Evolutionary conservation across 306 rosid species (phyloP), one percentile per base, ranked within the genome.

Genomic region (Vicia villosa): DNA sequence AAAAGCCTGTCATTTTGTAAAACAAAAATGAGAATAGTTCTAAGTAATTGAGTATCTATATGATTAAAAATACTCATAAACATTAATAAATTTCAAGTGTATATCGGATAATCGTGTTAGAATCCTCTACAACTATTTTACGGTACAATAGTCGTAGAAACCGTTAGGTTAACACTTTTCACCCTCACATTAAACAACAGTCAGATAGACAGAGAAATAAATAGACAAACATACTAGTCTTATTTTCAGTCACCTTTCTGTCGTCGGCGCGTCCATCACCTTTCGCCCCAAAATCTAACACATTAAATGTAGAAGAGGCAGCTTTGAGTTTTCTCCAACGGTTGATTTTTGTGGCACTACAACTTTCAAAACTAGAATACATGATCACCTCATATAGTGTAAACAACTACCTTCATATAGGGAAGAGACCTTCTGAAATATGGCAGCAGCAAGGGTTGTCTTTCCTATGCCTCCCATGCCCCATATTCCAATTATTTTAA

Each of bases 231-330:
- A n/a, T 2, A 17, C 26, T 16, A 1, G 49, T 67, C 0, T 1
- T 5, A 12, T 21, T 9, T 50, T 16, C 42, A 4, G 37, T 78
- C 19, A 90, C 96, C 95, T 88, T 79, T 7, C 95, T 88, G 72
- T 90, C 96, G 42, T 90, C 96, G 6, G 81, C 65, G 32, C n/a
- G 70, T 14, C 96, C 96, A 77, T 90, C 90, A 5, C 96, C 96
- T 76, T 88, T 86, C 47, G 96, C 96, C 28, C 88, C 95, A 66
- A 70, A 88, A 26, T 84, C 61, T 75, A 86, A 68, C 8, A 90
- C 96, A 83, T 84, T 86, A 51, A 81, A 88, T 75, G 78, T 67
- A 62, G 75, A 32, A 13, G 90, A 68, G 14, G 66, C 4, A 24
- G 74, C 74, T 65, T 71, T 71, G 79, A 54, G 85, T 46, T 79